phyloP scores from a whole-genome alignment of 1,284 basidiomycete species.

The Amylostereum areolatum region DNA sequence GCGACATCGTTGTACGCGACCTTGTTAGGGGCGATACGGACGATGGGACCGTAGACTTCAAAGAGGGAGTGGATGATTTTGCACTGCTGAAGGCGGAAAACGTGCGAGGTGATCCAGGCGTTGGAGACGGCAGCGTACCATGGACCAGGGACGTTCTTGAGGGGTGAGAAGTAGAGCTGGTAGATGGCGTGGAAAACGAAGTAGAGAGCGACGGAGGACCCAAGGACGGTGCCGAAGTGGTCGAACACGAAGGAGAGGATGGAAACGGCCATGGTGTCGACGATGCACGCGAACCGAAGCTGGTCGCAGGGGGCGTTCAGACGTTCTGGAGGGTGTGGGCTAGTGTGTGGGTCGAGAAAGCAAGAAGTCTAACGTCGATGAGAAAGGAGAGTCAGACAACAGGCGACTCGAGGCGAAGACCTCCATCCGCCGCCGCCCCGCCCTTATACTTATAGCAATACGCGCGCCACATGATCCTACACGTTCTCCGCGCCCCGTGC shows the following conservation, averaged over 20 bases:
- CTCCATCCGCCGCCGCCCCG: no score
- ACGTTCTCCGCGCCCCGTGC: no score
- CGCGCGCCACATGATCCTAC: no score
- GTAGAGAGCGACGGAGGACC: neutral
- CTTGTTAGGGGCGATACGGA: constrained; percentile 15
- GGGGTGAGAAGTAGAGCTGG: constrained; percentile 13
- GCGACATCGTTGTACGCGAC: constrained; percentile 12
- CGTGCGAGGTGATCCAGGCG: constrained; percentile 12
- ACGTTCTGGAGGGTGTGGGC: no score
- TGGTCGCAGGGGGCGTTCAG: no score
- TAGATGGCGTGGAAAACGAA: constrained; percentile 2
- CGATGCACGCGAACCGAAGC: neutral
- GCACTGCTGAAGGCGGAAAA: constrained; percentile 12
- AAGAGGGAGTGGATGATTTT: constrained; percentile 13
- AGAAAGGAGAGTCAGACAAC: no score
- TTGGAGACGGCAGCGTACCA: constrained; percentile 17
- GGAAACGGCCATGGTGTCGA: neutral
- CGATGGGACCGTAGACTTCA: constrained; percentile 14
- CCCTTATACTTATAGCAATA: no score
- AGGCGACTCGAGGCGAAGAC: no score
- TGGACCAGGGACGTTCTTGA: constrained; percentile 15
- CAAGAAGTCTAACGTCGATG: no score
- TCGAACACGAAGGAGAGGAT: neutral
- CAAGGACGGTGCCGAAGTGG: neutral
- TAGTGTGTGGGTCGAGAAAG: no score